Percentiles rank a stretch among this genome's conserved stretches.
Conservation (phyloP, 352 stramenopile species). For the Pythium myriotylum region DNA sequence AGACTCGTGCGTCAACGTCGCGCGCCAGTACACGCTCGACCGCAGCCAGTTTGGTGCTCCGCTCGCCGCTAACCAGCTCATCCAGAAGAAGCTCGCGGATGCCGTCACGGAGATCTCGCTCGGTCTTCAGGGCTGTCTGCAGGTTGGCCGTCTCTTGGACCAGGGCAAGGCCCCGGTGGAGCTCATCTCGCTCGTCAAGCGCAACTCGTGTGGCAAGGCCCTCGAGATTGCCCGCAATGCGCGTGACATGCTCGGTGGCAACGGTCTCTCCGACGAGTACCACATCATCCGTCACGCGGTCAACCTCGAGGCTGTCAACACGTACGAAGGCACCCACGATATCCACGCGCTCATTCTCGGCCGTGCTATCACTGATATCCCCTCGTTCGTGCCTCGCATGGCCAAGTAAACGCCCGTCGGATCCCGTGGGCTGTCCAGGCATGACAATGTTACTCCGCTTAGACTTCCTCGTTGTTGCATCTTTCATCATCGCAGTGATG, state of each 20-base stretch:
- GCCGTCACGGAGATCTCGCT: constrained; percentile 97
- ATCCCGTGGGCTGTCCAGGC: too few species aligned
- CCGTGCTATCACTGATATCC: constrained; percentile 95
- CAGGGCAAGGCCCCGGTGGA: constrained; percentile 75
- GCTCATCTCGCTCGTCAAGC: constrained; percentile 96
- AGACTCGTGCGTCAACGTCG: constrained; percentile 93
- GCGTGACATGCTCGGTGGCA: constrained; percentile 98
- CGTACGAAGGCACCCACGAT: constrained; percentile 99
- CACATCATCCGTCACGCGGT: constrained; percentile 97
- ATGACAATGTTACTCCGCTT: too few species aligned
- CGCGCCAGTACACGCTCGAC: constrained; percentile 95
- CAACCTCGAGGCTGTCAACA: constrained; percentile 99
- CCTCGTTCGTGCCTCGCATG: constrained; percentile 91
- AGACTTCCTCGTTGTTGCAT: too few species aligned
- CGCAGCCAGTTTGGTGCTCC: constrained; percentile 96
- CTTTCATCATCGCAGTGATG: background rate
- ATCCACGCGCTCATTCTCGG: constrained; percentile 98
- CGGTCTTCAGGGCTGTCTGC: constrained; percentile 90
- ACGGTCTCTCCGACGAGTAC: constrained; percentile 99
- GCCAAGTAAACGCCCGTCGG: constrained; percentile 46
- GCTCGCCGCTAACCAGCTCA: constrained; percentile 97
- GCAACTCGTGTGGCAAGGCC: constrained; percentile 95
- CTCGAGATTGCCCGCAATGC: constrained; percentile 92
- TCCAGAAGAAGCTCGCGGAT: constrained; percentile 98
- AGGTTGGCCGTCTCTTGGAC: constrained; percentile 93